Conservation (phyloP, 805 yeast species). For the Sugiyamaella marilandica region DNA sequence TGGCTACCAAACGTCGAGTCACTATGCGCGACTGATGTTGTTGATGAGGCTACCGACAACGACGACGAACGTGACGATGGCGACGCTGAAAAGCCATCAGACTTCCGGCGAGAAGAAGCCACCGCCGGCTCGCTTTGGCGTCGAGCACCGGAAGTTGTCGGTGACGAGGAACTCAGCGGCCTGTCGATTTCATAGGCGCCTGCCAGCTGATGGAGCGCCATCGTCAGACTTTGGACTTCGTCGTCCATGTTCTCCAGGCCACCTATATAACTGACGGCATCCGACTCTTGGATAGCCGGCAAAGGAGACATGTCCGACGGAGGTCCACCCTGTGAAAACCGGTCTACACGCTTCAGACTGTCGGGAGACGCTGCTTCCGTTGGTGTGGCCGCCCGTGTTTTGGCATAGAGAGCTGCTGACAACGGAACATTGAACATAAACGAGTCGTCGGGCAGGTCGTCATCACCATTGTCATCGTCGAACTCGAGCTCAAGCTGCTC, state of each 20-base stretch:
- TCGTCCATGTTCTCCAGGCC: constrained; percentile 32
- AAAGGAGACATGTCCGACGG: constrained; percentile 7
- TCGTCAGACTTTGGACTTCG: constrained; percentile 35
- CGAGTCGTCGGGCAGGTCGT: constrained; percentile 50
- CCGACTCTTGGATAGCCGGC: constrained; percentile 24
- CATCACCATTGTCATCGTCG: constrained; percentile 40
- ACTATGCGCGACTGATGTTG: neutral
- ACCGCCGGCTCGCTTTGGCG: constrained; percentile 33
- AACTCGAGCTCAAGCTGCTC: constrained; percentile 32
- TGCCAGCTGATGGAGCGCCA: constrained; percentile 27
- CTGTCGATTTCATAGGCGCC: constrained; percentile 8
- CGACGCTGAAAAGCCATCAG: constrained; percentile 32
- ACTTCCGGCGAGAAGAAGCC: constrained; percentile 58
- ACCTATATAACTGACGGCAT: constrained; percentile 6
- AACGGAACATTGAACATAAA: constrained; percentile 62
- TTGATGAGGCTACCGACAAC: too few relatives aligned
- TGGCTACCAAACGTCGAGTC: neutral
- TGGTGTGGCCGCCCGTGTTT: constrained; percentile 18
- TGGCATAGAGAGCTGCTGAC: constrained; percentile 46
- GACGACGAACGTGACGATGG: too few relatives aligned
- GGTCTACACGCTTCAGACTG: neutral
- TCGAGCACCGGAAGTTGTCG: constrained; percentile 28
- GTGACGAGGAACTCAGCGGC: neutral
- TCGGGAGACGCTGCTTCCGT: neutral
- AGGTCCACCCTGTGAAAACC: constrained; percentile 8